Evolutionary conservation across 1,139 yeast genomes (phyloP), one percentile per base, ranked within the genome.

Genomic region (Yarrowia galli): DNA sequence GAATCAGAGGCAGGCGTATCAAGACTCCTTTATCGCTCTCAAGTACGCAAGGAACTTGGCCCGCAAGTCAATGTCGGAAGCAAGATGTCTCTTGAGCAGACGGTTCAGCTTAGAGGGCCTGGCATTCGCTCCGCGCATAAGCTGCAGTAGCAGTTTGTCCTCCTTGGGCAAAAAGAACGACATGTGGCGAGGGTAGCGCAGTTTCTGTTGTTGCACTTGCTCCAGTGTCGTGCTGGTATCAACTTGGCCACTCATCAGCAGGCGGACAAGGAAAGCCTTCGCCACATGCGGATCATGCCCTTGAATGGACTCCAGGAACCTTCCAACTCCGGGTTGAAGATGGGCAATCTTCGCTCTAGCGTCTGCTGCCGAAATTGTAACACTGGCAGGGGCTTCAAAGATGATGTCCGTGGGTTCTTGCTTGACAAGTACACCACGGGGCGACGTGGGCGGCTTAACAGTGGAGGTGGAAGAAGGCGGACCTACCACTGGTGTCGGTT

Each of bases 161-260:
- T 53, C 60, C 22, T 38, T 36, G 9, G 60, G 60, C n/a, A 15
- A 3, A 18, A 53, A 53, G n/a, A 53, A 36, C 18, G n/a, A 16
- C 43, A 22, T 43, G 20, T 36, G 60, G 15, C 45, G 45, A 16
- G 60, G 45, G 25, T 36, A 36, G 13, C 45, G 32, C 7, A 53
- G 8, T n/a, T 36, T n/a, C 35, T 20, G n/a, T 4, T 12, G 43
- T 7, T 53, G 15, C 18, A 16, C 32, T 3, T 23, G 32, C 10
- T 23, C 45, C 20, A 53, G 32, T 2, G 60, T 53, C 9, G 60
- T 53, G 16, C 10, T 1, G 2, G 2, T n/a, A n/a, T 20, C 20
- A 10, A 36, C 20, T 23, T 38, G 60, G 10, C 60, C 35, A 1
- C 35, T 13, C 60, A 36, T 53, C 4, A 53, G 8, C 32, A 36